Base-by-base conservation (phyloP, 805 yeast genomes). In the Lipomyces sp. region DNA sequence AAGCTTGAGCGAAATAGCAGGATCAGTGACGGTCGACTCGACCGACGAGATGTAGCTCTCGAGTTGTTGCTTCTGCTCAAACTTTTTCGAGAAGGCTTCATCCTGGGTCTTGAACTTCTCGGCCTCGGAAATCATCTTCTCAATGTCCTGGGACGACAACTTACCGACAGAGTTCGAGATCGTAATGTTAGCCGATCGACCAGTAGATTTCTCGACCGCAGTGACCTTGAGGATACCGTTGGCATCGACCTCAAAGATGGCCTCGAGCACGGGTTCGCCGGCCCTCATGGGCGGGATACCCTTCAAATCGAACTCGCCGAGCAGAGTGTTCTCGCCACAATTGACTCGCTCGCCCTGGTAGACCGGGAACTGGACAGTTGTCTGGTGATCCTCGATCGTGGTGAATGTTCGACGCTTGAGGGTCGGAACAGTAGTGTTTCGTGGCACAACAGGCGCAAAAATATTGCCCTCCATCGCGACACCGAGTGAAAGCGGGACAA, bases 301-400 rank as follows among this genome's bases (percentile, higher is more conserved):
- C 83, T 92, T 90, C 81, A 94, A 89, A 86, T 94, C 98, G 84
- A 94, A 94, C 87, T 94, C 97, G 86, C 98, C 99, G 81, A 94
- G 89, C 78, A 89, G 86, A 80, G 97, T 91, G 92, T 94, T 94
- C 86, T 94, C 98, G 79, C 89, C 84, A 83, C 97, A 92, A 92
- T 92, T 90, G 78, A 94, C 96, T 87, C 99, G 95, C 87, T 94
- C 99, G 89, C 99, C 99, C 87, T 94, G 98, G 88, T 90, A 94
- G 74, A 94, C 98, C 83, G 97, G 98, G 90, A 94, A 92, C 84
- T 91, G 95, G 74, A 94, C 98, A 75, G 97, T 91, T 79, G 98
- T 94, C 86, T 94, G 99, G 87, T 91, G 92, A 87, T 94, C 99
- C 77, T 90, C 97, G 79, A 91, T 96, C 75, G 99, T 94, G 80